A percentile compares a stretch with the other conserved stretches of the same genome.
Evolutionary conservation across 495 filamentous ascomycete species (phyloP).

Genomic region (Penicillium chermesinum): DNA sequence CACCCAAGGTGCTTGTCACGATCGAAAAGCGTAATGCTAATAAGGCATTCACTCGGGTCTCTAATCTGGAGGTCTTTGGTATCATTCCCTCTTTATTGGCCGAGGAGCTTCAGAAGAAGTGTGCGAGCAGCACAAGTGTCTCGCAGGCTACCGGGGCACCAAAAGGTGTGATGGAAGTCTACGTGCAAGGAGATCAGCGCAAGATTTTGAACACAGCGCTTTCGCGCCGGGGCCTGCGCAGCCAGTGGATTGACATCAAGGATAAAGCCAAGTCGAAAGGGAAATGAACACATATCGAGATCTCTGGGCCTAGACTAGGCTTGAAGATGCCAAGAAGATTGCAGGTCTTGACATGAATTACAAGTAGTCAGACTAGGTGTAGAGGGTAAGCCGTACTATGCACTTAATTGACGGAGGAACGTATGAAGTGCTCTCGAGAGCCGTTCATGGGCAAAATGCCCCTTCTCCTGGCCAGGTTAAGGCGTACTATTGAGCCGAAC

Average conservation of each 20-base stretch:
- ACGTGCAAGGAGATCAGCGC: conserved; percentile 66
- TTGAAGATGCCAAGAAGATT: neutral
- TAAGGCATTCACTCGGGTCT: conserved; percentile 63
- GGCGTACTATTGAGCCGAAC: no score
- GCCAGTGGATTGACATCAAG: conserved; percentile 56
- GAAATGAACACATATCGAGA: conserved; percentile 34
- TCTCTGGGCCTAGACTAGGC: neutral
- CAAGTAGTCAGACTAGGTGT: no score
- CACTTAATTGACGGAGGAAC: no score
- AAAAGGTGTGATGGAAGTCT: conserved; percentile 63
- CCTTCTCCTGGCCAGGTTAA: no score
- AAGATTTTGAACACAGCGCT: conserved; percentile 57
- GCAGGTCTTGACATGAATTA: no score
- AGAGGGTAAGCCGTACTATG: no score
- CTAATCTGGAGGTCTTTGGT: conserved; percentile 57
- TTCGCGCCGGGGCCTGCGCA: conserved; percentile 53
- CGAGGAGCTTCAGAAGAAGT: conserved; percentile 66
- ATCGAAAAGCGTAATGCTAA: conserved; percentile 64
- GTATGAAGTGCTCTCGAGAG: no score
- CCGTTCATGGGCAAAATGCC: no score
- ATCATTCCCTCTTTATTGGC: conserved; percentile 57
- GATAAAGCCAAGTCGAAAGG: conserved; percentile 74
- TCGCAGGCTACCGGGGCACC: conserved; percentile 56
- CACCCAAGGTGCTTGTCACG: conserved; percentile 55
- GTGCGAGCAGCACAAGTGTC: conserved; percentile 66